Evolutionary conservation across 2,329 filamentous ascomycete species (phyloP).

Genomic region (Cercospora brassicicola): DNA sequence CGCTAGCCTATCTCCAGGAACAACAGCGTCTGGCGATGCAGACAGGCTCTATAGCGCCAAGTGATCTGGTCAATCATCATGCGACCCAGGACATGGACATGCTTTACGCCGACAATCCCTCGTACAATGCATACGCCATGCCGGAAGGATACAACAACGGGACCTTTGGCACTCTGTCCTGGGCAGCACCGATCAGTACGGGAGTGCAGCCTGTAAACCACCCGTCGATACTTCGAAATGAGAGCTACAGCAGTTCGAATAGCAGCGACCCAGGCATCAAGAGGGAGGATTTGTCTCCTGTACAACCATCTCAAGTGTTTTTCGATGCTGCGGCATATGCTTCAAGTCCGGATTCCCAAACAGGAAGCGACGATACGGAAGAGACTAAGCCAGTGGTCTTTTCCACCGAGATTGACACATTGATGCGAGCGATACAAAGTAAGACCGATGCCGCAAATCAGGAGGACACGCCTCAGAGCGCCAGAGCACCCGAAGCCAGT

Average conservation of each 20-base stretch:
- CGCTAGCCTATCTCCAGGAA: slow-evolving; percentile 25
- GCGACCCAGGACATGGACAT: slow-evolving; percentile 15
- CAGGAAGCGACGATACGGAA: slow-evolving; percentile 46
- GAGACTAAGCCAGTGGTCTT: slow-evolving; percentile 57
- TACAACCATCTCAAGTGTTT: slow-evolving; percentile 44
- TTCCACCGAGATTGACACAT: slow-evolving; percentile 77
- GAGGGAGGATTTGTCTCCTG: slow-evolving; percentile 45
- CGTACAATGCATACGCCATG: slow-evolving; percentile 19
- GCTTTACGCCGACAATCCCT: slow-evolving; percentile 17
- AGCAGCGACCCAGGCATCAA: slow-evolving; percentile 45
- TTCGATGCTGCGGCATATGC: slow-evolving; percentile 38
- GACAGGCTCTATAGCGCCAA: slow-evolving; percentile 27
- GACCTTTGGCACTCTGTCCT: slow-evolving; percentile 29
- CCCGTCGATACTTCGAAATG: slow-evolving; percentile 29
- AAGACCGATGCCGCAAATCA: slow-evolving; percentile 50
- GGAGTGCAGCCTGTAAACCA: slow-evolving; percentile 15
- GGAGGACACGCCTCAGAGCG: slow-evolving; percentile 13
- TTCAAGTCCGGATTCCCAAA: slow-evolving; percentile 42
- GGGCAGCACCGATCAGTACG: slow-evolving; percentile 22
- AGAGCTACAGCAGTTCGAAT: slow-evolving; percentile 31
- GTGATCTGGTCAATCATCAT: slow-evolving; percentile 26
- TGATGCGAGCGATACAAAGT: slow-evolving; percentile 85
- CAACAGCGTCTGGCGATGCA: slow-evolving; percentile 23
- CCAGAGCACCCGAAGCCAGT: neutral
- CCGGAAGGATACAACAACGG: slow-evolving; percentile 21